Evolutionary conservation across 345 rosid species (phyloP), one percentile per base, ranked within the genome.

Genomic region (Leavenworthia alabamica): DNA sequence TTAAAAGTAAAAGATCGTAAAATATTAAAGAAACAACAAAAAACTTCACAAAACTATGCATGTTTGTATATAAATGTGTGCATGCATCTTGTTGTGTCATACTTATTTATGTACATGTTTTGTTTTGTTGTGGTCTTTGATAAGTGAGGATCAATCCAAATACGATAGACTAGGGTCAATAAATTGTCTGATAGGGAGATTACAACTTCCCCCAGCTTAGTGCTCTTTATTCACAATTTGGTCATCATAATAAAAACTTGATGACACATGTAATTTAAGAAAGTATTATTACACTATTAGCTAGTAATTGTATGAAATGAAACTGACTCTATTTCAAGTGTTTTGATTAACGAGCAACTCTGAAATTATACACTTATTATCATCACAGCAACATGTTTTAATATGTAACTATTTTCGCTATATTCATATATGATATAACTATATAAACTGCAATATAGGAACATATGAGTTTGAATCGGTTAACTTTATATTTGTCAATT

Each of bases 191-290:
- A 68, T 44, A 53, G 44, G 43, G 64, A 61, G n/a, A n/a, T 36
- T 47, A 64, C 58, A 70, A 47, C 69, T 47, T 22, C 64, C 69
- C 19, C 63, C 69, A 55, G 56, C 35, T 37, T 62, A 62, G 57
- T 29, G 57, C 63, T 70, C 55, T 48, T 62, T 70, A 46, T 70
- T 54, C 52, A 70, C 74, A 62, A 56, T 63, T 55, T 55, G 64
- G 31, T 40, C n/a, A 40, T 47, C 45, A 12, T 28, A 10, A 15
- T 22, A 14, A 23, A 47, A 45, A 3, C 33, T 44, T 26, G 33
- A 27, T 69, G 67, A 20, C 15, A 3, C 42, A 44, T 14, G 55
- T 60, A 43, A 37, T 43, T 52, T 43, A 31, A 52, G 73, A 42
- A 64, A 53, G 26, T 42, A 22, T 48, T 35, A n/a, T n/a, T n/a